Percentiles rank a stretch among this genome's conserved stretches.
These are phyloP conservation scores for Nemania serpens DNA, from an alignment of 2,329 filamentous ascomycete species.

Conservation along the genomic window DNA sequence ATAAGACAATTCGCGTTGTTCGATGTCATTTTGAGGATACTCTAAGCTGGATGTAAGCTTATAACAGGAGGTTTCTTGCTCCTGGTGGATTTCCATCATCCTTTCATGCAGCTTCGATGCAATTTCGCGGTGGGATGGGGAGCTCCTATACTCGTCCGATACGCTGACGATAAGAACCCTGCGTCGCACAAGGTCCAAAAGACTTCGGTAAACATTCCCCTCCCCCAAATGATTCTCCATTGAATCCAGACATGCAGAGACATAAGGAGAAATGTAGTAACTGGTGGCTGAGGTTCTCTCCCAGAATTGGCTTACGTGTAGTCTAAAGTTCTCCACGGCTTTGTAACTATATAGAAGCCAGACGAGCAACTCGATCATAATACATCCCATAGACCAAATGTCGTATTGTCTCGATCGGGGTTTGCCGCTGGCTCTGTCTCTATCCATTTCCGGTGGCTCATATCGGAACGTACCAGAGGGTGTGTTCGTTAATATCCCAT, in stretches of 20 bases:
- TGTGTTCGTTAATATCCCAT: not conserved
- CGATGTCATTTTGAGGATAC: not conserved
- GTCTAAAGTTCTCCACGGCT: constrained; percentile 1
- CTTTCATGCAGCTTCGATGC: not conserved
- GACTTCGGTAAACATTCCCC: not conserved
- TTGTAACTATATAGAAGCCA: constrained; percentile 12
- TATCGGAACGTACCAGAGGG: constrained; percentile 13
- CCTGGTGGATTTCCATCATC: not conserved
- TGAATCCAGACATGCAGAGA: not conserved
- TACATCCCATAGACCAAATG: constrained; percentile 25
- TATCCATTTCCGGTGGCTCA: constrained; percentile 15
- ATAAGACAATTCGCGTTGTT: not conserved
- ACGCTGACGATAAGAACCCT: constrained; percentile 6
- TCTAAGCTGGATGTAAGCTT: not conserved
- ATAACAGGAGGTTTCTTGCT: not conserved
- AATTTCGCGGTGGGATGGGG: constrained; percentile 1
- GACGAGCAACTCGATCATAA: constrained; percentile 10
- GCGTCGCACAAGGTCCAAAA: not conserved
- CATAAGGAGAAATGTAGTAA: not conserved
- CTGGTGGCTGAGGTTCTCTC: not conserved
- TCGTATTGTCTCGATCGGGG: constrained; percentile 16
- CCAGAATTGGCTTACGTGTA: not conserved
- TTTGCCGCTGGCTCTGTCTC: not conserved
- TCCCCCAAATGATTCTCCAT: not conserved
- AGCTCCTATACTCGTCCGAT: constrained; percentile 9